Evolutionary conservation across 352 stramenopile species (phyloP).

Genomic region (Albugo laibachii): DNA sequence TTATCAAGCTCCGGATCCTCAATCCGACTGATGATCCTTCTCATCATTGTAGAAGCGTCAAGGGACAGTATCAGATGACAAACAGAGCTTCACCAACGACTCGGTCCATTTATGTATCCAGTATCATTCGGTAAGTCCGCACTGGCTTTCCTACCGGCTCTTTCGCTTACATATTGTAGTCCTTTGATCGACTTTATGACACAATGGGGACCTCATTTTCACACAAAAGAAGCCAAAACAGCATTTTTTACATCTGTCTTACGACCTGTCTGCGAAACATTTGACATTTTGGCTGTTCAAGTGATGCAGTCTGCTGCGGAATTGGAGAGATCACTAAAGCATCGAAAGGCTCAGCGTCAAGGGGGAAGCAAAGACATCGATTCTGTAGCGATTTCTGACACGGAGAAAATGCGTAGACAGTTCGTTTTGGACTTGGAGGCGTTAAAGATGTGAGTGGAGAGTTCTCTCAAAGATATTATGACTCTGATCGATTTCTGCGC

Average conservation of each 20-base stretch:
- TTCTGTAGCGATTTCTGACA: constrained; percentile 28
- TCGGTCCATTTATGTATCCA: constrained; percentile 52
- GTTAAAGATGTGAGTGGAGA: constrained; percentile 24
- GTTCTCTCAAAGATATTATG: not conserved
- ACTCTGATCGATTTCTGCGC: not conserved
- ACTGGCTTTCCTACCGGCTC: not conserved
- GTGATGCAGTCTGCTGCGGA: constrained; percentile 56
- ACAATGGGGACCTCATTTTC: constrained; percentile 46
- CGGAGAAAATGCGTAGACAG: constrained; percentile 73
- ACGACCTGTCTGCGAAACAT: constrained; percentile 31
- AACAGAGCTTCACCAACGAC: constrained; percentile 61
- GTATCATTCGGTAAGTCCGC: constrained; percentile 32
- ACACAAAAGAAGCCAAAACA: constrained; percentile 2
- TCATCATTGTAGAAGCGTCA: constrained; percentile 33
- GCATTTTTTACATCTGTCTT: constrained; percentile 14
- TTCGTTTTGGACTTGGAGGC: constrained; percentile 55
- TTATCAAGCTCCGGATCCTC: not conserved
- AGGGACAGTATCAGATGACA: constrained; percentile 80
- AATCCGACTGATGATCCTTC: not conserved
- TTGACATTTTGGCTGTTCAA: constrained; percentile 41
- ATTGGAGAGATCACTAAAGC: constrained; percentile 76
- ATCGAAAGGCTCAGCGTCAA: constrained; percentile 58
- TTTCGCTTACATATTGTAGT: constrained; percentile 8
- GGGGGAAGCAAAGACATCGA: constrained; percentile 7
- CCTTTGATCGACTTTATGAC: constrained; percentile 51